Percentiles rank a stretch among this genome's conserved stretches.
Evolutionary conservation across 768 basidiomycete species (phyloP).

Genomic region (Collybiopsis luxurians): DNA sequence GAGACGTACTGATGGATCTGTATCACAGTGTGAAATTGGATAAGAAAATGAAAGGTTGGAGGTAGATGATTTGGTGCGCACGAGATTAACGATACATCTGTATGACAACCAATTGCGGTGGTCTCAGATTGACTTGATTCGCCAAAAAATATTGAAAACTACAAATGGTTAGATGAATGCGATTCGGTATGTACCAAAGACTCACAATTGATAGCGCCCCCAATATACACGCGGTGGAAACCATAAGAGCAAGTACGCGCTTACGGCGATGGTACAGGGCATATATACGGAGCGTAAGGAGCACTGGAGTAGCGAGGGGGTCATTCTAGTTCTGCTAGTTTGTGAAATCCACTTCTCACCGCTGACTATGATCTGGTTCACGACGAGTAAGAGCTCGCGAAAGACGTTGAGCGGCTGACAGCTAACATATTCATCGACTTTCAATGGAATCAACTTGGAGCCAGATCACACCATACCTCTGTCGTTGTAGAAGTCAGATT

Average conservation of each 20-base stretch:
- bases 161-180: no score
- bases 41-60: not conserved
- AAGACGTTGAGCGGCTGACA: slow-evolving; percentile 2
- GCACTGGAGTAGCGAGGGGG: not conserved
- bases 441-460: not conserved
- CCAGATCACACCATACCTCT: not conserved
- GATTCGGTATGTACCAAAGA: no score
- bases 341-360: not conserved
- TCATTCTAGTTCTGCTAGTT: no score
- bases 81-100: not conserved
- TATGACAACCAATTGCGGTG: slow-evolving; percentile 2
- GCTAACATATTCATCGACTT: not conserved
- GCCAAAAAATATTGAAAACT: slow-evolving; percentile 8
- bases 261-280: slow-evolving; percentile 6
- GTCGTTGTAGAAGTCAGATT: not conserved
- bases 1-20: slow-evolving; percentile 2
- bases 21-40: no score
- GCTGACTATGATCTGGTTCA: slow-evolving; percentile 6
- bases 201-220: slow-evolving; percentile 1
- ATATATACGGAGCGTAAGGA: slow-evolving; percentile 9
- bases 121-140: slow-evolving; percentile 1
- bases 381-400: slow-evolving; percentile 4
- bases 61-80: not conserved
- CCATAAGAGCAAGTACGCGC: slow-evolving; percentile 1
- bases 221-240: not conserved